Base-by-base conservation (phyloP, 768 basidiomycete genomes). In the Amanita thiersii region DNA sequence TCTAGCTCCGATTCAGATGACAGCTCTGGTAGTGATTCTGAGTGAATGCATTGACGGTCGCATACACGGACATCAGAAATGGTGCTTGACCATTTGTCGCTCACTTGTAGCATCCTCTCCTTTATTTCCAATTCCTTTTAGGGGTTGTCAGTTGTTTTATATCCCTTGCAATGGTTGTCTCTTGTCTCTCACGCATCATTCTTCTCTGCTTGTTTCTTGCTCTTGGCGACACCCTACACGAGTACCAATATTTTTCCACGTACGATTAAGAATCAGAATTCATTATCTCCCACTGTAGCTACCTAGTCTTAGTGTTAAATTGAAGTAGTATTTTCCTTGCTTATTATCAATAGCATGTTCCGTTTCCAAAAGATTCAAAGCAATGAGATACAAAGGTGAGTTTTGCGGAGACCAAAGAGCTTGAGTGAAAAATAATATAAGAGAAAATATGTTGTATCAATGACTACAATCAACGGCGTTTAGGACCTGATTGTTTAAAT, bases 11-110 rank as follows among this genome's bases (percentile, higher is more conserved):
- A 74, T 35, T 75, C 73, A 34, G 42, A n/a, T n/a, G 85, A 86
- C 46, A 86, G 83, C 58, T 89, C 86, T 40, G 86, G 77, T 50
- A 87, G 82, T 55, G 86, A 89, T 52, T 86, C 86, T 17, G 86
- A 89, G 59, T 89, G 67, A 79, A 43, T 23, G 35, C 10, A 29
- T 11, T 37, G 5, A 37, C 9, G 15, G 17, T 23, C 11, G 5
- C 17, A 36, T 43, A 50, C 40, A 12, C 14, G 33, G 47, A 40
- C 49, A 52, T 47, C 45, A 50, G 38, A 28, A 44, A 48, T 41
- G 46, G 40, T 28, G 37, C 47, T 47, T 51, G 45, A 29, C 52
- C 49, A 45, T 37, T 35, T 39, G 39, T 54, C 40, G 38, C 46
- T 34, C 50, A 44, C 48, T 52, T 52, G 44, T 32, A n/a, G 39